Percentiles rank a stretch among this genome's conserved stretches.
Evolutionary conservation across 257 asterid species (phyloP).

Genomic region (Forsythia suspensa): DNA sequence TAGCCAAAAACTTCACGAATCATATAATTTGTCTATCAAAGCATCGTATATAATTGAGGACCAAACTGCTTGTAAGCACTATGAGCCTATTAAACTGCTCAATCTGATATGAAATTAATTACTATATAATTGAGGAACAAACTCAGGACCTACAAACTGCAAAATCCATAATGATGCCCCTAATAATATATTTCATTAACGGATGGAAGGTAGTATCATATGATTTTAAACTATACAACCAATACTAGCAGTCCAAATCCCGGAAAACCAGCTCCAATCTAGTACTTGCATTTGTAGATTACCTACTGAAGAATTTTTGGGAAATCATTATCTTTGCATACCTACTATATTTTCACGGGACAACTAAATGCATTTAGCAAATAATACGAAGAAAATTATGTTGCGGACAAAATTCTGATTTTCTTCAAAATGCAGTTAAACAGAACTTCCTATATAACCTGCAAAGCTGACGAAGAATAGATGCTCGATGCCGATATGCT

Average conservation of each 20-base stretch:
- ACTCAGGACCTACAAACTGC: background rate
- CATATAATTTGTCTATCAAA: constrained; percentile 33
- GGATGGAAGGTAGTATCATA: background rate
- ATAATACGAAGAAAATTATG: background rate
- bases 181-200: background rate
- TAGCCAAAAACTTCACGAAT: constrained; percentile 55
- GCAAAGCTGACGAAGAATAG: constrained; percentile 81
- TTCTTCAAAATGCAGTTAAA: background rate
- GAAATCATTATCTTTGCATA: background rate
- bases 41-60: background rate
- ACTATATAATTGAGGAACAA: background rate
- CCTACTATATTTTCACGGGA: background rate
- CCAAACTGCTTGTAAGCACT: background rate
- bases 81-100: background rate
- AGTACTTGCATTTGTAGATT: background rate
- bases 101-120: background rate
- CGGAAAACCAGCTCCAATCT: background rate
- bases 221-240: background rate
- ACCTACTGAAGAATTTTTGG: background rate
- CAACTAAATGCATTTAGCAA: background rate
- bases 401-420: background rate
- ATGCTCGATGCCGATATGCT: constrained; percentile 81
- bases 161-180: background rate
- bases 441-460: constrained; percentile 42
- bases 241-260: background rate